phyloP scores from a whole-genome alignment of 148 eudicot species.

The Vaccinium myrtillus region DNA sequence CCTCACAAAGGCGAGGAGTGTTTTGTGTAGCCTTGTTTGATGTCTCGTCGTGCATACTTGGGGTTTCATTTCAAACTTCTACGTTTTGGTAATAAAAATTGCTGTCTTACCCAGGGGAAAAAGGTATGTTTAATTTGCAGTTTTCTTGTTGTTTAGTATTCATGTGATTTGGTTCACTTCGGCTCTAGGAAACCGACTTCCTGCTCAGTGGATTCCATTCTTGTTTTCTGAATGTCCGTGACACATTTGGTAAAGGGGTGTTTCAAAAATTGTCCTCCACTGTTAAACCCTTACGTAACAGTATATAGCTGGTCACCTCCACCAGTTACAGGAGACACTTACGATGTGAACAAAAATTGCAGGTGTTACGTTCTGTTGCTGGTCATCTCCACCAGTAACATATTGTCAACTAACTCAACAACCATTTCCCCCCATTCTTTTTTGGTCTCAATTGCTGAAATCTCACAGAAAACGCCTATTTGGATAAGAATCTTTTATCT shows the following conservation, averaged over 20 bases:
- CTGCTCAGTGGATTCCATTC: background rate
- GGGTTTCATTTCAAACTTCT: background rate
- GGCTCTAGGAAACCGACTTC: slow-evolving; percentile 5
- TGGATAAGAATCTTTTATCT: background rate
- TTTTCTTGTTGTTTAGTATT: background rate
- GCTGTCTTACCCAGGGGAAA: background rate
- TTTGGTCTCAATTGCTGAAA: background rate
- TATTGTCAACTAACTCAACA: background rate
- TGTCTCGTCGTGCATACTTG: background rate
- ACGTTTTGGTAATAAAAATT: background rate
- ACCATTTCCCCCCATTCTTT: background rate
- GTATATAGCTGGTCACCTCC: background rate
- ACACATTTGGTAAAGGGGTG: background rate
- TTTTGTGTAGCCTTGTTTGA: background rate
- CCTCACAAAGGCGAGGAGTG: background rate
- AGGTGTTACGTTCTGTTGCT: background rate
- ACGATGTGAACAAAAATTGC: background rate
- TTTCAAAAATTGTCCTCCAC: background rate
- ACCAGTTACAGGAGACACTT: background rate
- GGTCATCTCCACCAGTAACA: background rate
- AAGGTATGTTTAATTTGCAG: background rate
- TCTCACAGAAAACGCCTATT: background rate
- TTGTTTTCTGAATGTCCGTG: background rate
- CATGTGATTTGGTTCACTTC: background rate
- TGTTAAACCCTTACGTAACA: background rate